Conservation (phyloP, 345 rosid genomes). For the Eucalyptus cladocalyx region DNA sequence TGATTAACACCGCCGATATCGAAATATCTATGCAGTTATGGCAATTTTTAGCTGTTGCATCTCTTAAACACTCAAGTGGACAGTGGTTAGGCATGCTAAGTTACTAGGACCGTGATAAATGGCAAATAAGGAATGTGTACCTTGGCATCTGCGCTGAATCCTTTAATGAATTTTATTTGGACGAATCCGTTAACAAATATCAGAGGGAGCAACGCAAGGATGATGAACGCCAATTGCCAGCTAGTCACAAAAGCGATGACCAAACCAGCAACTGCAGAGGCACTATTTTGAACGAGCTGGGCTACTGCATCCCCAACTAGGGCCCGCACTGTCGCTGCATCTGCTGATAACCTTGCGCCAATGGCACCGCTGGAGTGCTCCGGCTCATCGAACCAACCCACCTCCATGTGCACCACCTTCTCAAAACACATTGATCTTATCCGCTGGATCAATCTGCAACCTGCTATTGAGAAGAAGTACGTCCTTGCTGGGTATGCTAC, state of each 20-base stretch:
- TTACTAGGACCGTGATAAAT: background rate
- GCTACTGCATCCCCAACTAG: slow-evolving; percentile 67
- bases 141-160: slow-evolving; percentile 72
- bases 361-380: slow-evolving; percentile 66
- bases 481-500: slow-evolving; percentile 31
- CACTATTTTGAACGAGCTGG: slow-evolving; percentile 39
- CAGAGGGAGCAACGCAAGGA: slow-evolving; percentile 47
- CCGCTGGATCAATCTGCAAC: slow-evolving; percentile 44
- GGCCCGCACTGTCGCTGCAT: slow-evolving; percentile 62
- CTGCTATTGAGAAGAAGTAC: slow-evolving; percentile 53
- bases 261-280: slow-evolving; percentile 52
- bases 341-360: slow-evolving; percentile 75
- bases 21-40: background rate
- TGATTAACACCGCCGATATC: background rate
- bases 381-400: slow-evolving; percentile 77
- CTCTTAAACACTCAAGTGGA: background rate
- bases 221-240: slow-evolving; percentile 51
- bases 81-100: background rate
- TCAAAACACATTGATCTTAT: slow-evolving; percentile 60
- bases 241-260: slow-evolving; percentile 54
- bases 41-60: background rate
- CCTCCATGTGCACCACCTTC: slow-evolving; percentile 76
- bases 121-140: slow-evolving; percentile 1
- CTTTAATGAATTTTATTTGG: slow-evolving; percentile 54
- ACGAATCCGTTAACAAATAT: slow-evolving; percentile 40